Evolutionary conservation across 495 filamentous ascomycete species (phyloP), one percentile per base, ranked within the genome.

Genomic region (Symbiotaphrina buchneri): DNA sequence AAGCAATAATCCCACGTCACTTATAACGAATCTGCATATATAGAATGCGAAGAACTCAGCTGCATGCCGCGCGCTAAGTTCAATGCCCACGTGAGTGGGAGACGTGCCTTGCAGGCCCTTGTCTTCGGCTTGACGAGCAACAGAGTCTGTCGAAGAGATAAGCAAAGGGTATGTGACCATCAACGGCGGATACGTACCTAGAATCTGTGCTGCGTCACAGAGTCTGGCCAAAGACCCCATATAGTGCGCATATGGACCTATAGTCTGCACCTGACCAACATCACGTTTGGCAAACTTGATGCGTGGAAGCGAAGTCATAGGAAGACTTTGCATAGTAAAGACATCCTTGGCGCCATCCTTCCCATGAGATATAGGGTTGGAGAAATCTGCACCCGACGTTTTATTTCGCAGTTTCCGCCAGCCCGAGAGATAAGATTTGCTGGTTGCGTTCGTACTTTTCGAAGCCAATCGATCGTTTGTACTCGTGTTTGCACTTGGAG

Each of bases 1-100:
- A 45, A 95, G 59, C 56, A 97, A 64, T 47, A 92, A 44, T 24
- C 69, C 61, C 37, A 97, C 55, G 51, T 97, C 87, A 5, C 74
- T 59, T 28, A 95, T 51, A 18, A 81, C 82, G 47, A 95, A 97
- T 10, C 90, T 78, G 49, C 85, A 94, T 11, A 97, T 61, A 47
- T 82, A 95, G 51, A 97, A 93, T 18, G 73, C 84, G 48, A 97
- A 97, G 54, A 97, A 97, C 45, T 95, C 87, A 19, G 90, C 80
- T 6, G 87, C 90, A 52, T 94, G 85, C 13, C 83, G 68, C 18
- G 80, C 79, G 48, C 80, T 82, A 11, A 95, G 64, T 50, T 97
- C 90, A 18, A 97, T 62, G 11, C 87, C 90, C 31, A 95, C 81
- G 41, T 92, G 81, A 17, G 84, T 91, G 40, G 71, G 76, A 33